Evolutionary conservation across 78 protist genomes (phyloP).

Genomic region (Cyanophora paradoxa): DNA sequence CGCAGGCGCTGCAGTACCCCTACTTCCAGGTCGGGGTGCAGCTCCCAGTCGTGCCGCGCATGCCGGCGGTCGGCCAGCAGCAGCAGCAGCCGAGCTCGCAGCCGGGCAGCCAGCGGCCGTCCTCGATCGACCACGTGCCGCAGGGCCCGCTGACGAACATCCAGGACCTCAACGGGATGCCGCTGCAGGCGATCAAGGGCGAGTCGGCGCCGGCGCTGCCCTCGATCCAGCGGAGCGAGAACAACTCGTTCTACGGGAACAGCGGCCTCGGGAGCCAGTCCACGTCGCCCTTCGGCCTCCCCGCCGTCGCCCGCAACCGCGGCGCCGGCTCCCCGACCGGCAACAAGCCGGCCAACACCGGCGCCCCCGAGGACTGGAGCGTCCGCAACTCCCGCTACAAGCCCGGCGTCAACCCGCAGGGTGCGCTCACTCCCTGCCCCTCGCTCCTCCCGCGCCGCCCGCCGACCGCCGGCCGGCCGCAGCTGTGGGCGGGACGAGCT

Average conservation of each 20-base stretch:
- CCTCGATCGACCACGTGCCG: not conserved
- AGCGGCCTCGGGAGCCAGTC: not conserved
- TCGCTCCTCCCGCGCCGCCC: too few species aligned
- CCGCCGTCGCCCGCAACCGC: too few species aligned
- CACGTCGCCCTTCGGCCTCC: too few species aligned
- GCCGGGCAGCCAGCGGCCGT: not conserved
- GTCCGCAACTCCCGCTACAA: not conserved
- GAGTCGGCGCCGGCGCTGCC: too few species aligned
- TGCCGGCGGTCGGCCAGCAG: not conserved
- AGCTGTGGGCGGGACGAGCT: not conserved
- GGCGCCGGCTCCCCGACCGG: too few species aligned
- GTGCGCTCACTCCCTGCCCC: not conserved
- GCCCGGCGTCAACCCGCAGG: too few species aligned
- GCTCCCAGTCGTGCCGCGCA: not conserved
- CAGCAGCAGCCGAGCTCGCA: not conserved
- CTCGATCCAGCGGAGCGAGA: not conserved
- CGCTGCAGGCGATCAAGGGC: not conserved
- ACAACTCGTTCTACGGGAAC: not conserved
- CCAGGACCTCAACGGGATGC: not conserved
- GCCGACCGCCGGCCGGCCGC: too few species aligned
- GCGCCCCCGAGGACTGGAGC: not conserved
- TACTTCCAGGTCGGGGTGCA: conserved; percentile 54
- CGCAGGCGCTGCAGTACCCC: conserved; percentile 69
- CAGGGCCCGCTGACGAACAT: too few species aligned
- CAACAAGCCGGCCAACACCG: too few species aligned